Evolutionary conservation across 2,329 filamentous ascomycete genomes (phyloP).

Genomic region (Xylaria sp.): DNA sequence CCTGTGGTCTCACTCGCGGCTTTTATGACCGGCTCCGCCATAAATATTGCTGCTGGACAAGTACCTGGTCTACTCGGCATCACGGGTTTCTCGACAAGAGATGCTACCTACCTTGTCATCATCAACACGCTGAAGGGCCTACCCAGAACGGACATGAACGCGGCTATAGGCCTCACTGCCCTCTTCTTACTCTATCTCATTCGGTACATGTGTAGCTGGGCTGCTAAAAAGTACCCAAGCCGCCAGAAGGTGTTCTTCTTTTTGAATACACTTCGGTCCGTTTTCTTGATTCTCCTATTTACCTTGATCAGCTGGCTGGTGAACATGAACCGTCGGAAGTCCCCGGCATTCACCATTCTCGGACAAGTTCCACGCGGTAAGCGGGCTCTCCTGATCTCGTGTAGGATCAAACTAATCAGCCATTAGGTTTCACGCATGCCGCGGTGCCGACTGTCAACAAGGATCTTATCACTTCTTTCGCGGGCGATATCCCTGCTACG

Average conservation of each 20-base stretch:
- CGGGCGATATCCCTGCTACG: conserved; percentile 69
- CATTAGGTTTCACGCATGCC: conserved; percentile 71
- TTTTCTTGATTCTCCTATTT: conserved; percentile 86
- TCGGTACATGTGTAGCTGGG: conserved; percentile 57
- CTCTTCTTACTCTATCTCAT: conserved; percentile 72
- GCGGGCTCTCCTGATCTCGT: conserved; percentile 11
- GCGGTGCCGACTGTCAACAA: conserved; percentile 64
- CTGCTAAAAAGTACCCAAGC: conserved; percentile 63
- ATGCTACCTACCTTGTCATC: conserved; percentile 72
- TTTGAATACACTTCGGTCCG: conserved; percentile 80
- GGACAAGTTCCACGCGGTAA: conserved; percentile 69
- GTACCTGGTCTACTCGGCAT: conserved; percentile 78
- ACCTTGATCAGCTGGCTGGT: conserved; percentile 84
- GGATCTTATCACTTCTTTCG: conserved; percentile 62
- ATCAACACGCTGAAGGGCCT: conserved; percentile 77
- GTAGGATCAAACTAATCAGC: conserved; percentile 21
- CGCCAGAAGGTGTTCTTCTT: conserved; percentile 80
- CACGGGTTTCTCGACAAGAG: conserved; percentile 66
- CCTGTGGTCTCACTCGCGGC: conserved; percentile 84
- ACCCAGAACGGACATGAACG: conserved; percentile 63
- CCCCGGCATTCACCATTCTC: conserved; percentile 69
- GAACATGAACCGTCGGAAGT: conserved; percentile 60
- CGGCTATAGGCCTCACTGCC: conserved; percentile 81
- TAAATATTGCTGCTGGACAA: conserved; percentile 83
- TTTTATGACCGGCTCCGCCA: conserved; percentile 93